Evolutionary conservation across 495 filamentous ascomycete species (phyloP), one percentile per base, ranked within the genome.

Genomic region (Aspergillus nanangensis): DNA sequence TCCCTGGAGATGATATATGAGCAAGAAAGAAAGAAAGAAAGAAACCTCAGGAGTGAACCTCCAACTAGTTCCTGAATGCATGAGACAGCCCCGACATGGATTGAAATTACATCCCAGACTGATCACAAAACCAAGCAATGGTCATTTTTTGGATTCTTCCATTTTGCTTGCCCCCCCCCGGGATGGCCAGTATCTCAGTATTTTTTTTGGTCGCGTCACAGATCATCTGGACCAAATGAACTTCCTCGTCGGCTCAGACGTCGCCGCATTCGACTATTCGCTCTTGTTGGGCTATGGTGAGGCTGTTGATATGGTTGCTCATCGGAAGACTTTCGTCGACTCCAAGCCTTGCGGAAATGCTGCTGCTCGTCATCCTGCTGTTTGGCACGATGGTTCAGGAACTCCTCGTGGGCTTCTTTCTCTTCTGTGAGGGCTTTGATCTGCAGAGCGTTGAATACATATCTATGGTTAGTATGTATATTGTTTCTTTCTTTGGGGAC

Each of bases 291-390:
- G 18, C 18, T 22, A 25, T 11, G 9, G n/a, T 19, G 13, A 15
- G 24, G 13, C 14, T 17, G 21, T 14, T 22, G 50, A 17, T 32
- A n/a, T 21, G 22, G 38, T 20, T 50, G 50, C n/a, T 54, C 55
- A 10, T 56, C 53, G 4, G 23, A 39, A 14, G 51, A 56, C 20
- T 43, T 35, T 20, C 64, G 62, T 11, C 60, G 50, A 41, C 52
- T 66, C 59, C 62, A 71, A 11, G 60, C 58, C 45, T 67, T 69
- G 35, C 68, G 66, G 40, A 71, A 71, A 44, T 65, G 62, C n/a
- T 50, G 41, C 19, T 60, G 64, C 42, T 71, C 68, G 7, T 71
- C 66, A 8, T 61, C 55, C 22, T 63, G 63, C 45, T 71, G 68
- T 41, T 58, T 65, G 21, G 57, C 56, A 8, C 68, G 66, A 40